Evolutionary conservation across 805 yeast genomes (phyloP).

Genomic region (Spathaspora hagerdaliae): DNA sequence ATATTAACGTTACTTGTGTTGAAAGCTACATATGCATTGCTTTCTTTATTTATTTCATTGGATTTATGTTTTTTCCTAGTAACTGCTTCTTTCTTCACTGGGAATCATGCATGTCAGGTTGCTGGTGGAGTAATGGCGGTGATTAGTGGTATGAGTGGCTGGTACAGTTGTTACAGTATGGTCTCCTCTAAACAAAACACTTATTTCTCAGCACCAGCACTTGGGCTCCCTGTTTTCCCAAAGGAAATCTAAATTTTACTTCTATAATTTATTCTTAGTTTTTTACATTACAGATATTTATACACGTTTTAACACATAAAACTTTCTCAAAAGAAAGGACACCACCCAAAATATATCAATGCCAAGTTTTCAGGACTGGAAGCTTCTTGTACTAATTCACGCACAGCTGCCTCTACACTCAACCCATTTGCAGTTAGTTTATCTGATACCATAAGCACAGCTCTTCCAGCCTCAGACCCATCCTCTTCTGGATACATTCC

Average conservation of each 20-base stretch:
- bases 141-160: conserved; percentile 50
- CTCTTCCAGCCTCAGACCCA: conserved; percentile 74
- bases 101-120: conserved; percentile 33
- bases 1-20: conserved; percentile 49
- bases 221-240: conserved; percentile 35
- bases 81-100: conserved; percentile 46
- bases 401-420: conserved; percentile 79
- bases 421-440: conserved; percentile 66
- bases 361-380: conserved; percentile 64
- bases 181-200: conserved; percentile 56
- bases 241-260: background rate
- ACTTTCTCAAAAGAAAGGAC: conserved; percentile 54
- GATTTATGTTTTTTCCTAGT: conserved; percentile 52
- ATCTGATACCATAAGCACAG: conserved; percentile 65
- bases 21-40: conserved; percentile 63
- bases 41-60: conserved; percentile 49
- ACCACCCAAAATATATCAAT: conserved; percentile 79
- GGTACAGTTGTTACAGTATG: conserved; percentile 61
- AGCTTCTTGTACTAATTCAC: conserved; percentile 78
- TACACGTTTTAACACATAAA: background rate
- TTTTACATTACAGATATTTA: background rate
- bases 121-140: conserved; percentile 65
- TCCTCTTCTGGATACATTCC: conserved; percentile 27
- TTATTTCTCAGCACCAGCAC: conserved; percentile 48
- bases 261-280: too few relatives aligned